Conservation (phyloP, 306 rosid species). For the Cucurbita moschata region DNA sequence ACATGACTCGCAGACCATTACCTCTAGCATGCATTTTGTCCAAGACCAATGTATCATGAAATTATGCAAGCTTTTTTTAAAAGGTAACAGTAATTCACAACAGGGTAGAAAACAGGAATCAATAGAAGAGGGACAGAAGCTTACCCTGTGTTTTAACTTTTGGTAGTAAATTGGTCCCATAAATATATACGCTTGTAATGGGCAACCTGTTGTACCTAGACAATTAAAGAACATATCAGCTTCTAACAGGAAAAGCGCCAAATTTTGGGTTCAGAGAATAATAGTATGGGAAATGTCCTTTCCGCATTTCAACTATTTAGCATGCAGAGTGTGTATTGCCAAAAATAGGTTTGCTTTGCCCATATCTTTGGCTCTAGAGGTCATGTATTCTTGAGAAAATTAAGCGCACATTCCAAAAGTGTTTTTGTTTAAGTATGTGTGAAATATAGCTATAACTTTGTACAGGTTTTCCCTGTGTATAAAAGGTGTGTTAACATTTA, state of each 20-base stretch:
- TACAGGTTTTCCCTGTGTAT: background rate
- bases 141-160: constrained; percentile 90
- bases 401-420: background rate
- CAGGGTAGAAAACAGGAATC: background rate
- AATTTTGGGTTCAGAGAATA: background rate
- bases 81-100: background rate
- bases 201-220: constrained; percentile 88
- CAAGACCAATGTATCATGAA: constrained; percentile 42
- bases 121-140: constrained; percentile 8
- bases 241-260: background rate
- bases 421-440: background rate
- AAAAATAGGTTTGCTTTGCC: background rate
- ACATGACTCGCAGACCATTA: constrained; percentile 52
- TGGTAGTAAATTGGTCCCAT: constrained; percentile 99
- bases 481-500: background rate
- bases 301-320: background rate
- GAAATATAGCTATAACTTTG: background rate
- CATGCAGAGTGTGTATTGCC: background rate
- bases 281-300: background rate
- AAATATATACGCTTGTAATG: constrained; percentile 90
- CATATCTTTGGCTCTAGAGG: background rate
- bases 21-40: constrained; percentile 99
- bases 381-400: background rate
- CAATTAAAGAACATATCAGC: constrained; percentile 5
- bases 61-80: too few relatives aligned